Conservation (phyloP, 2,329 filamentous ascomycete genomes). For the Xylaria sp. region DNA sequence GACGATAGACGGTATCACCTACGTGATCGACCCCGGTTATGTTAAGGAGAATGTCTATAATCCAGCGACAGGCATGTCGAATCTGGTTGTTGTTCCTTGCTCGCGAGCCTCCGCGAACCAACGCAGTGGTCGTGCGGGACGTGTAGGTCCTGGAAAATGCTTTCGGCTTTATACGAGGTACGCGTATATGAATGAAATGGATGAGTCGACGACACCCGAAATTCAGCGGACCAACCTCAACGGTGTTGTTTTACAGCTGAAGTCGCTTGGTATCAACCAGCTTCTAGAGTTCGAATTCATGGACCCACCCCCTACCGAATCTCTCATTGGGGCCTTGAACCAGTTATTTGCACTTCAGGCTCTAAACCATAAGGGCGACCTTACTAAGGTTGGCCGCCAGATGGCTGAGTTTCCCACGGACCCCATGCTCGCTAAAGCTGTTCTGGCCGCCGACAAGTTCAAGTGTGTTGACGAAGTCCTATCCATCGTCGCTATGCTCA, state of each 20-base stretch:
- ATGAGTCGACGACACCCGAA: slow-evolving; percentile 89
- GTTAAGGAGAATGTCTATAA: slow-evolving; percentile 97
- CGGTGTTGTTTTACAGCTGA: slow-evolving; percentile 81
- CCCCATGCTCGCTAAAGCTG: slow-evolving; percentile 86
- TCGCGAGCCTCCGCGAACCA: slow-evolving; percentile 93
- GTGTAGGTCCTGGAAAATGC: slow-evolving; percentile 89
- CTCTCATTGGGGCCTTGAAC: slow-evolving; percentile 86
- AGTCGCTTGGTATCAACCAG: slow-evolving; percentile 89
- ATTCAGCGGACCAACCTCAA: slow-evolving; percentile 91
- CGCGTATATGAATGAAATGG: slow-evolving; percentile 93
- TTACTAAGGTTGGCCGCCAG: slow-evolving; percentile 89
- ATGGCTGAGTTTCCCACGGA: slow-evolving; percentile 96
- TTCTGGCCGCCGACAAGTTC: slow-evolving; percentile 86
- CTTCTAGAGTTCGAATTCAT: slow-evolving; percentile 95
- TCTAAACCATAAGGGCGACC: slow-evolving; percentile 83
- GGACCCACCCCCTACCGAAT: slow-evolving; percentile 88
- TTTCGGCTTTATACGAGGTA: slow-evolving; percentile 94
- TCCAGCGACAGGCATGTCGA: slow-evolving; percentile 89
- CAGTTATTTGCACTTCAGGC: slow-evolving; percentile 90
- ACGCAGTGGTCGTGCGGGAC: slow-evolving; percentile 87
- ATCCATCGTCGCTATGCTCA: slow-evolving; percentile 91
- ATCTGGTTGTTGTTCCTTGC: slow-evolving; percentile 86
- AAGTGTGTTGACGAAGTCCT: slow-evolving; percentile 94
- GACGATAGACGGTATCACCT: slow-evolving; percentile 95
- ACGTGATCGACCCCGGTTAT: slow-evolving; percentile 93